Conservation (phyloP, 202 grass and related monocot genomes). For the Setaria italica region DNA sequence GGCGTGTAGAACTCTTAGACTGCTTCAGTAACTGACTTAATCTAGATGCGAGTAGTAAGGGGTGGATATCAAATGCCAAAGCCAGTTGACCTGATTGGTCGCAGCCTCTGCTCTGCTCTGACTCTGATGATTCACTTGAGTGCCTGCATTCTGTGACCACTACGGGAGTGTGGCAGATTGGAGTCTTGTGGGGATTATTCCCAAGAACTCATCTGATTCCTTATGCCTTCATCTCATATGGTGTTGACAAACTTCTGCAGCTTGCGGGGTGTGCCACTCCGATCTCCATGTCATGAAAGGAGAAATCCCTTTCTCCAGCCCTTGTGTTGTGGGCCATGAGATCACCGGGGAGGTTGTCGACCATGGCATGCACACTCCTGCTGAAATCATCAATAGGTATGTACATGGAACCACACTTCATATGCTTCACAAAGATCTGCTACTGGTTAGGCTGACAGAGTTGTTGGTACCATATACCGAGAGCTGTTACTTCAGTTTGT, state of each 20-base stretch:
- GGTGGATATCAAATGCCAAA: no score
- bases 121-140: no score
- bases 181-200: not conserved
- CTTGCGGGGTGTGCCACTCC: constrained; percentile 89
- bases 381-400: constrained; percentile 71
- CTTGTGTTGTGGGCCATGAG: constrained; percentile 94
- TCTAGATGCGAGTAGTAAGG: no score
- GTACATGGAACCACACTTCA: not conserved
- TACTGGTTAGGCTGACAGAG: constrained; percentile 1
- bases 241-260: constrained; percentile 55
- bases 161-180: not conserved
- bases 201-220: not conserved
- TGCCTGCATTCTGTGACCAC: not conserved
- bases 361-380: constrained; percentile 76
- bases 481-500: not conserved
- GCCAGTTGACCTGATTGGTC: no score
- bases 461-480: not conserved
- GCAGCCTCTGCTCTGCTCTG: no score
- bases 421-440: not conserved
- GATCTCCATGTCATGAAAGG: constrained; percentile 98
- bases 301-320: constrained; percentile 85
- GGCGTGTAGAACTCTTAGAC: no score
- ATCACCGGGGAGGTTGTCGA: constrained; percentile 98
- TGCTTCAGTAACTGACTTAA: no score
- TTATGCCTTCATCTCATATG: constrained; percentile 25